Conservation (phyloP, 768 basidiomycete genomes). For the Rossbeevera mucosa region DNA sequence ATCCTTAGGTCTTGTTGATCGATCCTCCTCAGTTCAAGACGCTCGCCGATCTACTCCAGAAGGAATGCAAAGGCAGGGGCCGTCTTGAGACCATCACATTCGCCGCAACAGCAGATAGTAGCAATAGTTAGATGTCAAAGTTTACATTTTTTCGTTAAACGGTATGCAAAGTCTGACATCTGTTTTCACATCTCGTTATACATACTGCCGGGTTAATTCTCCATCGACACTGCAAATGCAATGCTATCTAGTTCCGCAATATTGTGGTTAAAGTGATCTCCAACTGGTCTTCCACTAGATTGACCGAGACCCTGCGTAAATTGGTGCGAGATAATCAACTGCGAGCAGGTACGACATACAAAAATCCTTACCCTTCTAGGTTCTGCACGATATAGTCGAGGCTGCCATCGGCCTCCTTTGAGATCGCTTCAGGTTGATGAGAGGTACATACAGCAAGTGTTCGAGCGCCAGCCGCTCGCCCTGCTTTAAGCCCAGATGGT, state of each 20-base stretch:
- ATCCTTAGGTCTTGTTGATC: conserved; percentile 77
- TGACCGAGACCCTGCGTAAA: conserved; percentile 18
- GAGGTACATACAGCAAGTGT: conserved; percentile 86
- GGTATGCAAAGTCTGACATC: background rate
- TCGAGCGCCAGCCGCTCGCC: conserved; percentile 67
- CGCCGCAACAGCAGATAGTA: conserved; percentile 49
- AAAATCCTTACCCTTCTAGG: conserved; percentile 52
- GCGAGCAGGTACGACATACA: background rate
- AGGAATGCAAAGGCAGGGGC: conserved; percentile 85
- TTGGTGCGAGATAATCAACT: background rate
- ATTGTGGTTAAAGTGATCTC: conserved; percentile 17
- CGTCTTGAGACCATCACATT: conserved; percentile 80
- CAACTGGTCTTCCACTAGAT: conserved; percentile 16
- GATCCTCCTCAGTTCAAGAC: conserved; percentile 90
- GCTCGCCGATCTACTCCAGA: conserved; percentile 85
- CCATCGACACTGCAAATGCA: background rate
- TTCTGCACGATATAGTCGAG: conserved; percentile 68
- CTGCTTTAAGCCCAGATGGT: conserved; percentile 73
- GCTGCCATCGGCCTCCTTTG: conserved; percentile 35
- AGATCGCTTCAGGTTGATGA: conserved; percentile 50
- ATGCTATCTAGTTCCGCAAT: conserved; percentile 11
- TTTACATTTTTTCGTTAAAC: background rate
- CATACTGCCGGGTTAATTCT: background rate
- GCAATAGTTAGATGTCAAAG: conserved; percentile 9
- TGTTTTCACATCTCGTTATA: background rate